phyloP scores from a whole-genome alignment of 805 yeast species.

The Priceomyces fermenticarens region DNA sequence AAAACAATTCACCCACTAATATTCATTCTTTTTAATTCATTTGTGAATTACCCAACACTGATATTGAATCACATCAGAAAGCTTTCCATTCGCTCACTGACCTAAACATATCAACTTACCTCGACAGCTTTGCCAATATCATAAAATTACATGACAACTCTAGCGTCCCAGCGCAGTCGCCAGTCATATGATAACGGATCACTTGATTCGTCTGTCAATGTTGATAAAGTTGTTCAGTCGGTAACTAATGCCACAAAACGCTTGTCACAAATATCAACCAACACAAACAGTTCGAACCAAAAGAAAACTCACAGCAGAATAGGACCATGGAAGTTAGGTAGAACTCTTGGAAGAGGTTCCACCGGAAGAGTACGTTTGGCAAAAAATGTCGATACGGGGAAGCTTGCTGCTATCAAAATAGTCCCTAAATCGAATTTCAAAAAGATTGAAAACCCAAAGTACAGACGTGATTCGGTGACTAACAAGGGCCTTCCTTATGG shows the following conservation, averaged over 20 bases:
- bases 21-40: no score
- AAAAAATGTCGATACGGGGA: slow-evolving; percentile 76
- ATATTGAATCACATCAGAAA: no score
- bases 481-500: slow-evolving; percentile 66
- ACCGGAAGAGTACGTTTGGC: slow-evolving; percentile 95
- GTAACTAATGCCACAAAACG: slow-evolving; percentile 48
- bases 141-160: slow-evolving; percentile 17
- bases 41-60: no score
- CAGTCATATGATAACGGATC: slow-evolving; percentile 13
- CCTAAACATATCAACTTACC: no score
- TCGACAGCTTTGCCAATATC: no score
- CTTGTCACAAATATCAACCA: slow-evolving; percentile 47
- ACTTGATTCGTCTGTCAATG: slow-evolving; percentile 19
- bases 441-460: slow-evolving; percentile 45
- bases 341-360: slow-evolving; percentile 94
- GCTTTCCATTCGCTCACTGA: no score
- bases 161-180: slow-evolving; percentile 20
- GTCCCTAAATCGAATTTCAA: slow-evolving; percentile 81
- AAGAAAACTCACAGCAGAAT: slow-evolving; percentile 55
- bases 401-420: slow-evolving; percentile 93
- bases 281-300: slow-evolving; percentile 38
- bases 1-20: no score
- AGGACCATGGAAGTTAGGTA: slow-evolving; percentile 96
- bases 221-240: slow-evolving; percentile 43
- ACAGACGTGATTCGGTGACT: slow-evolving; percentile 29